phyloP scores from a whole-genome alignment of 768 basidiomycete species.

The Pleurotus cornucopiae region DNA sequence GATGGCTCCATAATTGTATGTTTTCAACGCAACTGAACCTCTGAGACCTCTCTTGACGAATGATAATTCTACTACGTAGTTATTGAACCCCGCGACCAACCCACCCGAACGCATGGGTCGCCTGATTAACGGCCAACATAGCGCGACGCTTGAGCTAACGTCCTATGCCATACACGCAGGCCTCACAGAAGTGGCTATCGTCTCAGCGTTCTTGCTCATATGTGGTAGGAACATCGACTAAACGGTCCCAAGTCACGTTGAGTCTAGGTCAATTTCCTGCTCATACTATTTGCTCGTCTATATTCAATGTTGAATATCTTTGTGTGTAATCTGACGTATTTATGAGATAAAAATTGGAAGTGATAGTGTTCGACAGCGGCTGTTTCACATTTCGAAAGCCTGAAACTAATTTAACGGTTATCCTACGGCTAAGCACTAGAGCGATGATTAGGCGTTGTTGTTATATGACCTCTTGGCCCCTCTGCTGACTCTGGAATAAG shows the following conservation, averaged over 20 bases:
- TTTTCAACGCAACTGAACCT: neutral
- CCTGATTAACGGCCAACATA: slow-evolving; percentile 38
- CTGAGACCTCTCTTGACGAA: neutral
- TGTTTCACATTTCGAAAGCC: too few species aligned
- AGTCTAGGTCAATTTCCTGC: too few species aligned
- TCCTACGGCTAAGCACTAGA: too few species aligned
- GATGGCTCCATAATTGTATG: slow-evolving; percentile 52
- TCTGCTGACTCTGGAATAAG: too few species aligned
- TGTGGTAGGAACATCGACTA: slow-evolving; percentile 64
- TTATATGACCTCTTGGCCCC: too few species aligned
- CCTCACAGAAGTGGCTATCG: slow-evolving; percentile 46
- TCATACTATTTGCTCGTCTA: too few species aligned
- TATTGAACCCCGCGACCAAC: slow-evolving; percentile 37
- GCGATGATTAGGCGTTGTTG: too few species aligned
- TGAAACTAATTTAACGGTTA: too few species aligned
- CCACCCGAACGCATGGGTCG: slow-evolving; percentile 41
- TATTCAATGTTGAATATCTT: too few species aligned
- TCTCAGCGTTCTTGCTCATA: slow-evolving; percentile 52
- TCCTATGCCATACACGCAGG: slow-evolving; percentile 50
- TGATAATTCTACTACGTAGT: slow-evolving; percentile 24
- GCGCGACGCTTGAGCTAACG: slow-evolving; percentile 51
- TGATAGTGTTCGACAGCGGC: too few species aligned
- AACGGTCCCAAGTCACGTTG: slow-evolving; percentile 8
- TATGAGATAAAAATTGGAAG: too few species aligned
- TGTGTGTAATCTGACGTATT: too few species aligned